Evolutionary conservation across 2,329 filamentous ascomycete genomes (phyloP), one percentile per base, ranked within the genome.

Genomic region (Talaromyces sp.): DNA sequence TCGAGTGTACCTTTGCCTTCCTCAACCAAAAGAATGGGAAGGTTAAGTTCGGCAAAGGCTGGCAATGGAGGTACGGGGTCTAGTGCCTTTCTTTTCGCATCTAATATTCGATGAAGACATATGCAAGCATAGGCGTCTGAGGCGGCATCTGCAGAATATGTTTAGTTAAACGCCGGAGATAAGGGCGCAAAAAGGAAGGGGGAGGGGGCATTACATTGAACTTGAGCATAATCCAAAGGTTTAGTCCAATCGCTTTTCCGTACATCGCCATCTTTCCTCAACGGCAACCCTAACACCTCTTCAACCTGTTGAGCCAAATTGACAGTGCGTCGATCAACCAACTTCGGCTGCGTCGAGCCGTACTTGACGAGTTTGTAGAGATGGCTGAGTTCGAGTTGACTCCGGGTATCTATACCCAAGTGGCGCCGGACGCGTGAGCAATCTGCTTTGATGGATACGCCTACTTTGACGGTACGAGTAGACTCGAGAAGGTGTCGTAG

Each of bases 101-200:
- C 87, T 45, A 96, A 76, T 1, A 81, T 80, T 60, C 89, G 78
- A 66, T 84, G 96, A 1, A 97, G 76, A 57, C 89, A 87, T 10
- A 88, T 73, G 43, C 86, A 84, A 60, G 89, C 91, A 69, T 96
- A 97, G 0, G 90, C 88, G 70, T 96, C 91, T 0, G 89, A 86
- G 11, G 90, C 91, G 9, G 89, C 85, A 71, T 92, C 86, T 89
- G 13, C 9, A 39, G 31, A n/a, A 25, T n/a, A 15, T 11, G 8
- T 11, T 10, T 46, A 25, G 13, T n/a, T 8, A 5, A 40, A n/a
- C n/a, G n/a, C n/a, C n/a, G n/a, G n/a, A n/a, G n/a, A n/a, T n/a
- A n/a, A n/a, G n/a, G n/a, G n/a, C n/a, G n/a, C n/a, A 36, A 17
- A 39, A 22, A 50, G 28, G 8, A 40, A 17, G 22, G 6, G 22